A percentile compares a stretch with the other conserved stretches of the same genome.
phyloP scores from a whole-genome alignment of 2,329 filamentous ascomycete species.

The Xylaria polymorpha region DNA sequence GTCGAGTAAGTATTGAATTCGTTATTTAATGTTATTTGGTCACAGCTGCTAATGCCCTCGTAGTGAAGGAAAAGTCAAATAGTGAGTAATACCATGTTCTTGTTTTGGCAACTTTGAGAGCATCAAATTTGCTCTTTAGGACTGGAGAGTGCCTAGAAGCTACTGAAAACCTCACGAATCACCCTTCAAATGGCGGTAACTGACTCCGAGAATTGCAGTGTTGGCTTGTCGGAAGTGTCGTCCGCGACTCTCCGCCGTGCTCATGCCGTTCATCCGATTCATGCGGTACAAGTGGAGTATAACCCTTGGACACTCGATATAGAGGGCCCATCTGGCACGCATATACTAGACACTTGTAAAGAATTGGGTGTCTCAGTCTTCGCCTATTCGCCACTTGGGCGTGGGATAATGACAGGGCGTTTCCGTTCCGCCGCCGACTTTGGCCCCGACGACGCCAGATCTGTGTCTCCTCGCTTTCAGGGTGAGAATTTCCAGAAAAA shows the following conservation, averaged over 20 bases:
- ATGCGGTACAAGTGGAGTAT: slow-evolving; percentile 66
- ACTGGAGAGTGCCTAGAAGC: too few relatives aligned
- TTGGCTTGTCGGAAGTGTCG: slow-evolving; percentile 63
- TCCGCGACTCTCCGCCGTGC: slow-evolving; percentile 63
- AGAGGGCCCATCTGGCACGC: slow-evolving; percentile 53
- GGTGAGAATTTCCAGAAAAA: slow-evolving; percentile 64
- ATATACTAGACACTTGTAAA: slow-evolving; percentile 57
- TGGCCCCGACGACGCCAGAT: slow-evolving; percentile 19
- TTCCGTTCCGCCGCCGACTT: slow-evolving; percentile 50
- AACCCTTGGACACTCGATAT: slow-evolving; percentile 62
- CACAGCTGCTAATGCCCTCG: background rate
- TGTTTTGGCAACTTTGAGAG: too few relatives aligned
- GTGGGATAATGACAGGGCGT: slow-evolving; percentile 57
- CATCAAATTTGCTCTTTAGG: too few relatives aligned
- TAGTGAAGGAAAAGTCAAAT: slow-evolving; percentile 64
- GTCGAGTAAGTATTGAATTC: slow-evolving; percentile 47
- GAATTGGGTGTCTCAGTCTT: slow-evolving; percentile 60
- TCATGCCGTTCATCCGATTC: slow-evolving; percentile 59
- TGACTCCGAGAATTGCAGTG: slow-evolving; percentile 18
- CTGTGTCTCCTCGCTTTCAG: slow-evolving; percentile 55
- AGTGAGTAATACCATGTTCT: too few relatives aligned
- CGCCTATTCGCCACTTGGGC: slow-evolving; percentile 56
- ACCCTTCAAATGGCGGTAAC: too few relatives aligned
- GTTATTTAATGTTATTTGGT: background rate
- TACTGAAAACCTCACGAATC: too few relatives aligned